Evolutionary conservation across 225 moss, liverwort and hornwort species (phyloP).

Genomic region (Physcomitrellopsis africana): DNA sequence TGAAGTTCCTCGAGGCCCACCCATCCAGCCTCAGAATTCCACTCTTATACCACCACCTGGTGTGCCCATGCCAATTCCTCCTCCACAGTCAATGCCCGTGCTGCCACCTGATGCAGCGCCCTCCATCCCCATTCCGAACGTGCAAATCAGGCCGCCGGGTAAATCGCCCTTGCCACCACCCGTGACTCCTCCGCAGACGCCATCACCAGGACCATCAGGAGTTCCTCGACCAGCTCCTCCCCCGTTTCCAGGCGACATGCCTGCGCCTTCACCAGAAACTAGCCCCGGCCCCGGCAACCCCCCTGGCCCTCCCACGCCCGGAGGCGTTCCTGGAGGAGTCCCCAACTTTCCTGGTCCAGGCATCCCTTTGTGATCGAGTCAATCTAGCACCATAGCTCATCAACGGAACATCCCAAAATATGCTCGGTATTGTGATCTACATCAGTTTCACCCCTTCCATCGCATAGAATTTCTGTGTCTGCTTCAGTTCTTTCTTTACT

Average conservation of each 20-base stretch:
- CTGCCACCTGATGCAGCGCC: conserved; percentile 41
- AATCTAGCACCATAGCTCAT: no score
- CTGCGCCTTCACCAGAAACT: conserved; percentile 23
- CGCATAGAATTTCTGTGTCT: no score
- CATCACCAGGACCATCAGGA: conserved; percentile 33
- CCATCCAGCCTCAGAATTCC: conserved; percentile 48
- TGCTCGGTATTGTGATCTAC: no score
- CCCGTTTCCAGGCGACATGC: conserved; percentile 42
- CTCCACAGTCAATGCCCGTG: conserved; percentile 48
- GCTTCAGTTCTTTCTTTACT: no score
- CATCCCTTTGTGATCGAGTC: conserved; percentile 37
- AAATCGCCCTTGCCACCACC: conserved; percentile 58
- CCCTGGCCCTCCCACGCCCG: conserved; percentile 51
- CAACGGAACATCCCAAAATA: no score
- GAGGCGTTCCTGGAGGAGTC: conserved; percentile 34
- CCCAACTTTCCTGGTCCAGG: conserved; percentile 48
- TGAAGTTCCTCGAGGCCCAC: conserved; percentile 53
- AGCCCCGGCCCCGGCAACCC: conserved; percentile 37
- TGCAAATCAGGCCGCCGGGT: conserved; percentile 53
- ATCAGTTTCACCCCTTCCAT: no score
- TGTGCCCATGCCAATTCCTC: conserved; percentile 23
- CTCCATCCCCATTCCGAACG: conserved; percentile 45
- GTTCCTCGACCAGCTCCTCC: conserved; percentile 31
- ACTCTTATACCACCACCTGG: conserved; percentile 39
- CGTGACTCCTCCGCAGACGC: conserved; percentile 57